Evolutionary conservation across 2,329 filamentous ascomycete species (phyloP).

Genomic region (Penicillium occitanis): DNA sequence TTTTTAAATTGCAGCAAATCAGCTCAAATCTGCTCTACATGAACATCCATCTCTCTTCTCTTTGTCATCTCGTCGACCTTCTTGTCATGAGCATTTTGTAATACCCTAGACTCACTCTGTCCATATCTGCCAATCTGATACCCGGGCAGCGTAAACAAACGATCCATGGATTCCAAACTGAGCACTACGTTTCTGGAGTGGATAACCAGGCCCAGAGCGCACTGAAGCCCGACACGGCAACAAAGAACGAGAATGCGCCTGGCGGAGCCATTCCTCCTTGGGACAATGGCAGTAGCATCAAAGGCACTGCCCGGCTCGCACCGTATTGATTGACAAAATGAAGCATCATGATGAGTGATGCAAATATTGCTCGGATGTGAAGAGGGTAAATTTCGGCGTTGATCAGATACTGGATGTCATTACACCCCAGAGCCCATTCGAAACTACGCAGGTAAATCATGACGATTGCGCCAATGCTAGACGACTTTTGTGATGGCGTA

Average conservation of each 20-base stretch:
- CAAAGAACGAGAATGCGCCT: no score
- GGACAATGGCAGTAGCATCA: conserved; percentile 63
- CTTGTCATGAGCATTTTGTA: neutral
- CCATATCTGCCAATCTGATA: conserved; percentile 63
- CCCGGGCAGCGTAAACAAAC: conserved; percentile 71
- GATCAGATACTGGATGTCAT: conserved; percentile 74
- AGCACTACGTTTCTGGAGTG: conserved; percentile 39
- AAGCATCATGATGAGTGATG: conserved; percentile 71
- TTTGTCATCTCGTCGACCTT: neutral
- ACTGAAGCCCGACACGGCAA: no score
- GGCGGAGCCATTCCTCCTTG: conserved; percentile 45
- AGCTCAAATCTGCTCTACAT: neutral
- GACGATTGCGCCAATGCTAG: conserved; percentile 66
- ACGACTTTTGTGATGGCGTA: conserved; percentile 50
- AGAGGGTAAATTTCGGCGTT: conserved; percentile 77
- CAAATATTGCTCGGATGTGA: conserved; percentile 68
- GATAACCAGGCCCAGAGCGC: neutral
- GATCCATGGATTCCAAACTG: conserved; percentile 63
- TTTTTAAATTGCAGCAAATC: neutral
- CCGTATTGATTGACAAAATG: conserved; percentile 80
- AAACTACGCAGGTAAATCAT: conserved; percentile 74
- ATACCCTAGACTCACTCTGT: conserved; percentile 21
- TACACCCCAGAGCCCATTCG: conserved; percentile 60
- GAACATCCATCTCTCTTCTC: neutral
- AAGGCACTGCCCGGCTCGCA: conserved; percentile 71